phyloP scores from a whole-genome alignment of 352 stramenopile genomes.

The Globisporangium abappressorium region DNA sequence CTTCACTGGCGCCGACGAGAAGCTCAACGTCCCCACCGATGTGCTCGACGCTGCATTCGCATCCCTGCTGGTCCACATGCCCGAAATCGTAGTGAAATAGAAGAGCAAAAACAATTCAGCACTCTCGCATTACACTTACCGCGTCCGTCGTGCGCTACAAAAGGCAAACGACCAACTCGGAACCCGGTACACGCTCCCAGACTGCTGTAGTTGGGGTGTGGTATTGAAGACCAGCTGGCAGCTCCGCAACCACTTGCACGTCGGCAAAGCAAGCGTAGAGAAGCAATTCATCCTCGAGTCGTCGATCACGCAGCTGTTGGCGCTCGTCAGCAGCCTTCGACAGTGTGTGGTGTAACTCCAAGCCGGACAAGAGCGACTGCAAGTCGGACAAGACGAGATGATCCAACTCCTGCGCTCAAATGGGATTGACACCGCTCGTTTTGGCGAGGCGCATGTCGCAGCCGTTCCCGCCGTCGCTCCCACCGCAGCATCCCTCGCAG shows the following conservation, averaged over 20 bases:
- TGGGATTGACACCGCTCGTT: neutral
- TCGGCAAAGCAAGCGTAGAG: neutral
- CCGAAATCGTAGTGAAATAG: neutral
- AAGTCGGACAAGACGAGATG: neutral
- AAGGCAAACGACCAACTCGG: neutral
- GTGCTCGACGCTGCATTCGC: neutral
- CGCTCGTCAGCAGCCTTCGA: neutral
- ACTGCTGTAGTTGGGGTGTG: neutral
- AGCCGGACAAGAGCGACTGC: neutral
- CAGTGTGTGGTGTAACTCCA: neutral
- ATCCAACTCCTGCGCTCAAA: neutral
- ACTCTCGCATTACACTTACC: neutral
- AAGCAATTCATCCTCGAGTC: neutral
- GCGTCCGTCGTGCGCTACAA: neutral
- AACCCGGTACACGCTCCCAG: neutral
- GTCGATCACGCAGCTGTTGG: neutral
- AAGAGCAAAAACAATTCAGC: neutral
- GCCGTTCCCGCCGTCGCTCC: too few relatives aligned
- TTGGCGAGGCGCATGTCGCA: too few relatives aligned
- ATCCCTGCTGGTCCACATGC: neutral
- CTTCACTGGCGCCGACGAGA: neutral
- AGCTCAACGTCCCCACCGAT: neutral
- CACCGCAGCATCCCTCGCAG: neutral
- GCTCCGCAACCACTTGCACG: neutral
- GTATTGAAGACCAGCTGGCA: neutral